Evolutionary conservation across 2,329 filamentous ascomycete genomes (phyloP).

Genomic region (Penicillium nordicum): DNA sequence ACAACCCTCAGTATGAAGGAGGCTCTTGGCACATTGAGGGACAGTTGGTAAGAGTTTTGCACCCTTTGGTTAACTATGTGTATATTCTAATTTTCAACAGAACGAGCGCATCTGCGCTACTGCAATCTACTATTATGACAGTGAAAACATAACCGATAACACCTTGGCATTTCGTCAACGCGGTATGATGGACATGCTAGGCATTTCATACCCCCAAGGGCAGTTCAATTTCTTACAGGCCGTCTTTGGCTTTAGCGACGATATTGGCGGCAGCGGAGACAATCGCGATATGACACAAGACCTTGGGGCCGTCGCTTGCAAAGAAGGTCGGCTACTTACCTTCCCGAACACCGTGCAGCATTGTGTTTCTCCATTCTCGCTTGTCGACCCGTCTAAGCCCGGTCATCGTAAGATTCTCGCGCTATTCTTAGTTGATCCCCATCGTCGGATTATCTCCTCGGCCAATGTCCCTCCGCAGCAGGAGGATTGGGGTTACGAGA

Average conservation of each 20-base stretch:
- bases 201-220: slow-evolving; percentile 2
- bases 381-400: slow-evolving; percentile 49
- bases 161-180: slow-evolving; percentile 51
- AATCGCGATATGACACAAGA: slow-evolving; percentile 10
- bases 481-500: slow-evolving; percentile 15
- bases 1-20: slow-evolving; percentile 14
- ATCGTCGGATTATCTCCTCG: slow-evolving; percentile 50
- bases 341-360: slow-evolving; percentile 46
- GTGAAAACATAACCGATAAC: slow-evolving; percentile 58
- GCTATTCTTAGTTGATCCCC: slow-evolving; percentile 59
- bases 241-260: slow-evolving; percentile 10
- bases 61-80: slow-evolving; percentile 32
- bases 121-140: slow-evolving; percentile 63
- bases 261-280: slow-evolving; percentile 20
- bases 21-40: slow-evolving; percentile 21
- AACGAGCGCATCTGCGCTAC: slow-evolving; percentile 64
- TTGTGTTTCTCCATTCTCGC: slow-evolving; percentile 49
- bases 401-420: slow-evolving; percentile 58
- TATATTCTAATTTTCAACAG: slow-evolving; percentile 48
- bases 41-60: slow-evolving; percentile 10
- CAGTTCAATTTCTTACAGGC: slow-evolving; percentile 11
- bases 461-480: slow-evolving; percentile 53
- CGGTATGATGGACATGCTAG: slow-evolving; percentile 25
- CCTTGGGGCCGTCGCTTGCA: slow-evolving; percentile 13
- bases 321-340: slow-evolving; percentile 11